A percentile compares a stretch with the other conserved stretches of the same genome.
phyloP scores from a whole-genome alignment of 2,329 filamentous ascomycete species.

The Curvularia lunata region DNA sequence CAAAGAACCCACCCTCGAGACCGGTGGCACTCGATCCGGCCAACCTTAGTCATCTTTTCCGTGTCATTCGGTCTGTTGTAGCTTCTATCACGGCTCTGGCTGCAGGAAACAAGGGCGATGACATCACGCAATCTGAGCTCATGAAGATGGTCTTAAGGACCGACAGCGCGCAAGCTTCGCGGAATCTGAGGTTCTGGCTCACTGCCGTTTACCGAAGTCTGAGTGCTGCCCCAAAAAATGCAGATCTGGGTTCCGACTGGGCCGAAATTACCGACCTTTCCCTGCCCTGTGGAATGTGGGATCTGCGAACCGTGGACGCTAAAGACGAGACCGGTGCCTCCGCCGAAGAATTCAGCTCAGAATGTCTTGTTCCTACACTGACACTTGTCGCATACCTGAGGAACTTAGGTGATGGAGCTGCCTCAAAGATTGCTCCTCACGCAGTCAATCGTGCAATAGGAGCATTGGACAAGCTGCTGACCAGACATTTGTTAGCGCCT shows the following conservation, averaged over 20 bases:
- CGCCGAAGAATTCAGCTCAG: constrained; percentile 46
- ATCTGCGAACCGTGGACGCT: constrained; percentile 37
- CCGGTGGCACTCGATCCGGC: constrained; percentile 16
- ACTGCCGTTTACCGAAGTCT: constrained; percentile 30
- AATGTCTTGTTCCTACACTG: constrained; percentile 46
- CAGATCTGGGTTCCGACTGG: not conserved
- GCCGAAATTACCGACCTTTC: constrained; percentile 30
- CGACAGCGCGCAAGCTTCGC: constrained; percentile 44
- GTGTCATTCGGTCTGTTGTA: constrained; percentile 26
- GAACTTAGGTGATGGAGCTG: constrained; percentile 6
- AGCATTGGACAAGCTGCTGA: constrained; percentile 47
- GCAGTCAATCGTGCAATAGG: constrained; percentile 20
- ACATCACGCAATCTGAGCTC: constrained; percentile 39
- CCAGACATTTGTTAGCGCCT: constrained; percentile 53
- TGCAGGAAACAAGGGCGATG: constrained; percentile 20
- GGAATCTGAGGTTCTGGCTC: constrained; percentile 48
- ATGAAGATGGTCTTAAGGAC: constrained; percentile 47
- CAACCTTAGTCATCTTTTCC: constrained; percentile 33
- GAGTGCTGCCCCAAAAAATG: not conserved
- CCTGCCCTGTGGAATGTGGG: constrained; percentile 42
- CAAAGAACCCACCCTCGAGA: constrained; percentile 26
- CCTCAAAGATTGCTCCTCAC: not conserved
- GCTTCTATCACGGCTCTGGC: constrained; percentile 30
- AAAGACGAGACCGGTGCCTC: constrained; percentile 39
- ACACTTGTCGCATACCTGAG: constrained; percentile 33